Conservation (phyloP, 108 stramenopile species). For the Phaeodactylum tricornutum region DNA sequence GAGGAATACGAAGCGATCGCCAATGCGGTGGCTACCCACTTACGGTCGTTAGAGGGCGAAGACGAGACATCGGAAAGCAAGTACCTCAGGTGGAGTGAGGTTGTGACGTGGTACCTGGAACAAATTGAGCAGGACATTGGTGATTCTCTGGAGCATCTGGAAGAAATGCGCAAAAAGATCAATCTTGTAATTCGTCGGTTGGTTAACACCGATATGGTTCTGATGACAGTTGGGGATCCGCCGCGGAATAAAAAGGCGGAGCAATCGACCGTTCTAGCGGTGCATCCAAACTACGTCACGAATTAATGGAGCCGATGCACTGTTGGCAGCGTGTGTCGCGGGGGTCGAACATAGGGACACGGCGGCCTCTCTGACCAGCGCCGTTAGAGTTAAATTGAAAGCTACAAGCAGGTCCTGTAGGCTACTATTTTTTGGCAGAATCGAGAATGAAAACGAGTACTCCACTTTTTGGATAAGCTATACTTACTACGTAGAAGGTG, state of each 20-base stretch:
- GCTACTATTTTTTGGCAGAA: too few species aligned
- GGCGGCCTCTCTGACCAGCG: too few species aligned
- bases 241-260: conserved; percentile 44
- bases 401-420: too few species aligned
- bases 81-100: conserved; percentile 71
- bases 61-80: conserved; percentile 25
- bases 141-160: conserved; percentile 70
- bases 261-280: conserved; percentile 51
- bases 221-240: conserved; percentile 60
- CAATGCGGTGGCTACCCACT: conserved; percentile 78
- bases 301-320: too few species aligned
- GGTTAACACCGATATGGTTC: conserved; percentile 65
- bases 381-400: too few species aligned
- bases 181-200: conserved; percentile 78
- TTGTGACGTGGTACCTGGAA: conserved; percentile 83
- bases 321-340: too few species aligned
- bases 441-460: too few species aligned
- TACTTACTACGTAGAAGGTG: too few species aligned
- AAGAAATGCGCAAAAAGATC: conserved; percentile 68
- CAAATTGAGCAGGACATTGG: conserved; percentile 73
- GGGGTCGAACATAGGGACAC: too few species aligned
- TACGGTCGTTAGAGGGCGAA: conserved; percentile 76
- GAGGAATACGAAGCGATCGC: conserved; percentile 92
- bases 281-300: conserved; percentile 87
- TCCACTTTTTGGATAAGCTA: too few species aligned